phyloP scores from a whole-genome alignment of 176 grass and related monocot genomes.

The Rhipidocladum racemiflorum region DNA sequence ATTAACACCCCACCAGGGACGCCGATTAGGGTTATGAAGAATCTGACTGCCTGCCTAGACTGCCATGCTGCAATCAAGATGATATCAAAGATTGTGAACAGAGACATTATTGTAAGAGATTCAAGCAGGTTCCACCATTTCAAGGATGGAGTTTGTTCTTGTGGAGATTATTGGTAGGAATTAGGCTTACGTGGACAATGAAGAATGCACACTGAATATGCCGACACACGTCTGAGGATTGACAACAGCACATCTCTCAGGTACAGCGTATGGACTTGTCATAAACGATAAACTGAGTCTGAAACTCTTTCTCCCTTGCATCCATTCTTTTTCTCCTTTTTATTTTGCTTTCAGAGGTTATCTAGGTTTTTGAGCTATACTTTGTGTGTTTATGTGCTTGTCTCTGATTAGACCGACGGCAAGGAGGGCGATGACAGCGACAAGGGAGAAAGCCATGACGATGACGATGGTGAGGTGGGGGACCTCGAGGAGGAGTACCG shows the following conservation, averaged over 20 bases:
- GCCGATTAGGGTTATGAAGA: conserved; percentile 75
- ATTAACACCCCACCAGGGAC: conserved; percentile 54
- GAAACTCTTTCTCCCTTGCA: no score
- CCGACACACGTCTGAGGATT: not conserved
- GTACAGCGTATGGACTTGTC: not conserved
- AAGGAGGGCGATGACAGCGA: not conserved
- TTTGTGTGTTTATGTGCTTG: no score
- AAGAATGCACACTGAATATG: conserved; percentile 19
- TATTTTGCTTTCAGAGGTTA: no score
- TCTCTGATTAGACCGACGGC: not conserved
- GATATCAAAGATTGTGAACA: conserved; percentile 66
- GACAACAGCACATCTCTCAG: conserved; percentile 14
- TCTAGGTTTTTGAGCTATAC: no score
- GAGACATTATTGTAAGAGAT: conserved; percentile 70
- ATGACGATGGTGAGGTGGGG: not conserved
- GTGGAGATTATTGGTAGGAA: conserved; percentile 72
- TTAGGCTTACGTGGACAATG: not conserved
- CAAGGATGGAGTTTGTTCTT: conserved; percentile 69
- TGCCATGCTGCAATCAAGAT: conserved; percentile 74
- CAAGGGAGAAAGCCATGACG: not conserved
- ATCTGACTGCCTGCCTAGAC: conserved; percentile 56
- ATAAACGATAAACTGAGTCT: not conserved
- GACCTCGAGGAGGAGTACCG: conserved; percentile 26
- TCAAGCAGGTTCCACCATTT: conserved; percentile 82
- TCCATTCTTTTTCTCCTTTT: no score